Evolutionary conservation across 805 yeast species (phyloP), one percentile per base, ranked within the genome.

Genomic region (Cyberlindnera japonica): DNA sequence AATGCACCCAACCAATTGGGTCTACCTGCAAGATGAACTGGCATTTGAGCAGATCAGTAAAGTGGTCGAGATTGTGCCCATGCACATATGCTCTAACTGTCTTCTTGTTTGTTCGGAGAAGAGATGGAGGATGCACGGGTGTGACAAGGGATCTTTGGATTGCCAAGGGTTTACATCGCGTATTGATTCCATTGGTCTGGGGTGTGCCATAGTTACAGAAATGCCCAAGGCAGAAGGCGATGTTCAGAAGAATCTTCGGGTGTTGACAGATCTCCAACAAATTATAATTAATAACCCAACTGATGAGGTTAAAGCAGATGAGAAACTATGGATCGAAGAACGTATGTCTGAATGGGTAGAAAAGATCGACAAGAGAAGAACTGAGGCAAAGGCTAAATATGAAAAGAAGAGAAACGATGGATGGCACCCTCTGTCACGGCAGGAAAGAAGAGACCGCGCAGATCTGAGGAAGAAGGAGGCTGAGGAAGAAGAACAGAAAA

Each of bases 1-100:
- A 6, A 17, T 17, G 31, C 42, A 39, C 22, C 37, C 38, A 5
- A 11, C 42, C 4, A 39, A 39, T 18, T 39, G 42, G 42, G 38
- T 39, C 13, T 33, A 16, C 31, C 12, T 39, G n/a, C 13, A 14
- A 6, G 42, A 39, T 21, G 6, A 16, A 10, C 8, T 12, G n/a
- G 6, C n/a, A 7, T 18, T 27, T n/a, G 24, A 20, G 8, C 29
- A 33, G 14, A 3, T 33, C 13, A 13, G n/a, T 14, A 24, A 14
- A 12, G 13, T 34, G 19, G 38, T 18, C 13, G 10, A 18, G 10
- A 22, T 15, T 2, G 36, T 27, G 15, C 14, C 28, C 4, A 22
- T 39, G 33, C 26, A 29, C 13, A 32, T 39, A 10, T 39, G 42
- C 26, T 15, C 38, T 8, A 20, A 25, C 15, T 39, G 42, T 18